Percentiles rank a stretch among this genome's conserved stretches.
Conservation (phyloP, 1,284 basidiomycete genomes). For the Macrocystidia cucumis region DNA sequence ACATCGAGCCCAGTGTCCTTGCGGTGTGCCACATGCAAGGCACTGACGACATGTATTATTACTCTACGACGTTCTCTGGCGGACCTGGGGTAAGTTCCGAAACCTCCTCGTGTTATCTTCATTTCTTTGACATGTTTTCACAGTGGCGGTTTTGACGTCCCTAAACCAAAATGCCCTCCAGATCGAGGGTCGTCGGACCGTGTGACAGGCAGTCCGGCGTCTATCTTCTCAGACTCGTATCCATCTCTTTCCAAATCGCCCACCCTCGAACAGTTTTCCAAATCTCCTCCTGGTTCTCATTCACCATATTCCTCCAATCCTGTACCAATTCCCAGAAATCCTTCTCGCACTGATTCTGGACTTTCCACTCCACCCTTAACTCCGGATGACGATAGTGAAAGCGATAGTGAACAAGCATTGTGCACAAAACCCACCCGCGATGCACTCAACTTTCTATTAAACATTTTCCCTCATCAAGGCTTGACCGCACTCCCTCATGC, state of each 20-base stretch:
- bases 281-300: conserved; percentile 7
- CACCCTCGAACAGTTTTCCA: conserved; percentile 5
- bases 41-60: conserved; percentile 76
- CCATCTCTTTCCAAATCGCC: conserved; percentile 28
- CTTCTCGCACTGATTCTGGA: conserved; percentile 30
- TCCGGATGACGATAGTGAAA: conserved; percentile 40
- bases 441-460: conserved; percentile 68
- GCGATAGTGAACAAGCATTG: conserved; percentile 24
- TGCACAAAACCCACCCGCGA: conserved; percentile 39
- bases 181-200: conserved; percentile 85
- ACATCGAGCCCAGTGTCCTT: conserved; percentile 73
- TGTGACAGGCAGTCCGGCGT: conserved; percentile 85
- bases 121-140: conserved; percentile 8
- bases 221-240: conserved; percentile 35
- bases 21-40: conserved; percentile 78
- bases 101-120: conserved; percentile 7
- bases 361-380: conserved; percentile 59
- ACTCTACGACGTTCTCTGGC: conserved; percentile 84
- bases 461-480: conserved; percentile 65
- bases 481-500: conserved; percentile 58
- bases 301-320: conserved; percentile 14
- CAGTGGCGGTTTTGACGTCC: conserved; percentile 90
- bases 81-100: conserved; percentile 64
- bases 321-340: conserved; percentile 32
- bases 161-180: conserved; percentile 83